Evolutionary conservation across 768 basidiomycete genomes (phyloP), one percentile per base, ranked within the genome.

Genomic region (Tylopilus rubrobrunneus): DNA sequence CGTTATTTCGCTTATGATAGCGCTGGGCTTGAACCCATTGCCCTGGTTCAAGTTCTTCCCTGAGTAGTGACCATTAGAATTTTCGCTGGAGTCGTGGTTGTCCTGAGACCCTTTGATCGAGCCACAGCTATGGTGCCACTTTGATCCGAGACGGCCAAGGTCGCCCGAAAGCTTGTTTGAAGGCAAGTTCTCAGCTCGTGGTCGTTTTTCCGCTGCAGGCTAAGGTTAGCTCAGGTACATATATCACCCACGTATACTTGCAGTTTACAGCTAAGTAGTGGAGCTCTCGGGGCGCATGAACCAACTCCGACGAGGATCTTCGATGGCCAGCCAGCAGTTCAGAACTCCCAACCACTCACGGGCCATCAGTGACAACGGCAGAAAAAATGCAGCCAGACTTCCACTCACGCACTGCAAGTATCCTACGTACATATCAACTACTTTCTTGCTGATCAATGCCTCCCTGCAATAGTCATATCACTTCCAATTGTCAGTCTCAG

Each of bases 401-500:
- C 60, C 53, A 12, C 64, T 58, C 42, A 70, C 68, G 6, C 68
- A 70, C 46, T 70, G 68, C 44, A 21, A 57, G 70, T 59, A 17
- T 29, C 17, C 31, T 34, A 34, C 14, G 41, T 28, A 37, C 44
- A 7, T 7, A 28, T 31, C 19, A 44, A 14, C 21, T 15, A 33
- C 28, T 39, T 36, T 45, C 45, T 27, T 52, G 44, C 37, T 65
- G 19, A 51, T 37, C 28, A 17, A 21, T 37, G 19, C 12, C 6
- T 5, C 41, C 49, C 34, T 49, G 39, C 37, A 55, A 25, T 25
- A 74, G 63, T 74, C 56, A 34, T 72, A 46, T 61, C 60, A 23
- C 58, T 74, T 39, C 65, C 71, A 11, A 60, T 70, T 45, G 64
- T 73, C 45, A 48, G 71, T 68, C 29, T 43, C 52, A 67, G 19